A percentile compares a stretch with the other conserved stretches of the same genome.
These are phyloP conservation scores for Geotrichum phurueaensis DNA, from an alignment of 1,139 yeast genomes.

Conservation along the genomic window DNA sequence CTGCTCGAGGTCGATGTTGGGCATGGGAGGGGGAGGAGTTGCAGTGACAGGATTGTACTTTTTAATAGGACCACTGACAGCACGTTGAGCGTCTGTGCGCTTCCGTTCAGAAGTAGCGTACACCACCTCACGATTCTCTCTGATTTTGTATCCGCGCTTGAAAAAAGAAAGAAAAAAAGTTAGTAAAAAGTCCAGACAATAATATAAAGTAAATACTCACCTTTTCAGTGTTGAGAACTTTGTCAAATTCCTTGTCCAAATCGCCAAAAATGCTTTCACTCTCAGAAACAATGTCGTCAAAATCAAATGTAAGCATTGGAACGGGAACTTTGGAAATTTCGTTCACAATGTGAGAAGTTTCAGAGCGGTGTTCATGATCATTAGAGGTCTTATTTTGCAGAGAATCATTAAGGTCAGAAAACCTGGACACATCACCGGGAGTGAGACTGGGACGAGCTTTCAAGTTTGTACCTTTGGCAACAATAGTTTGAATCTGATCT, in stretches of 20 bases:
- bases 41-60: conserved; percentile 13
- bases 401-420: conserved; percentile 14
- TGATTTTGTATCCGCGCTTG: conserved; percentile 34
- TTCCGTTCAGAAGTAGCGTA: conserved; percentile 27
- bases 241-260: conserved; percentile 37
- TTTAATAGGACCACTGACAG: conserved; percentile 28
- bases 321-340: conserved; percentile 43
- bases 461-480: conserved; percentile 17
- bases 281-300: conserved; percentile 34
- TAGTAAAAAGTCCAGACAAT: background rate
- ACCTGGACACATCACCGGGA: conserved; percentile 28
- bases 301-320: conserved; percentile 26
- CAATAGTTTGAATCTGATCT: conserved; percentile 4
- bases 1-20: conserved; percentile 17
- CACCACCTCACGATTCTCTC: conserved; percentile 32
- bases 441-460: conserved; percentile 35
- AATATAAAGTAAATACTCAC: conserved; percentile 17
- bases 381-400: background rate
- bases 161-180: conserved; percentile 2
- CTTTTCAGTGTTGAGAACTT: conserved; percentile 31
- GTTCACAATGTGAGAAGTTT: conserved; percentile 36
- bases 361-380: background rate
- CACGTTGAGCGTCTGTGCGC: conserved; percentile 14
- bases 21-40: conserved; percentile 12
- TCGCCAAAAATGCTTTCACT: conserved; percentile 42